Evolutionary conservation across 257 asterid species (phyloP), one percentile per base, ranked within the genome.

Genomic region (Solanum medicagineum): DNA sequence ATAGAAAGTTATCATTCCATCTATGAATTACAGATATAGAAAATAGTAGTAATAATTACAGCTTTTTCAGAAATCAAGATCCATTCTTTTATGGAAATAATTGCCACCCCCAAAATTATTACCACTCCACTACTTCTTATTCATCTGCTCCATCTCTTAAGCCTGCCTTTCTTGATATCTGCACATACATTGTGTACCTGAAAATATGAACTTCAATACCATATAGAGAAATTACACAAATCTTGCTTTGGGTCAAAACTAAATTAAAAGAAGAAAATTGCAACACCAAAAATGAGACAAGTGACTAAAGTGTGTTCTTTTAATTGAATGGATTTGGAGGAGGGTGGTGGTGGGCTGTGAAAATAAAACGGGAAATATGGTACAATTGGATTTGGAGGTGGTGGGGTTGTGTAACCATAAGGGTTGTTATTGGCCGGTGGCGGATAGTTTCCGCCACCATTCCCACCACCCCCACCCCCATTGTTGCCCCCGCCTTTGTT

Each of bases 381-480:
- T 45, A 88, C 85, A 75, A 91, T 86, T 4, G 93, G 94, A 70
- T 88, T 90, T 4, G 98, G 98, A 8, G 96, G 95, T 56, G 94
- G 89, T 49, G 95, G 94, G 6, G 79, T 84, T 1, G 84, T 69
- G 81, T 22, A 86, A 7, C 65, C 90, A 63, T 40, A 49, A 22
- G 90, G 85, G 9, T 22, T 75, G 9, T 22, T 75, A 24, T 66
- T 75, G 2, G 86, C 20, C 40, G 92, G 90, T 70, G 92, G 93
- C 7, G 93, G 90, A 26, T 75, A 81, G 89, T 87, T 87, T 68
- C 81, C 68, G 57, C 87, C 89, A 51, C 60, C 56, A 19, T 87
- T 85, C 49, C 77, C 90, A 45, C 36, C 32, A 3, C 9, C 70
- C 36, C 17, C 70, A 3, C 20, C 20, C 0, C 56, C 11, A 10